Evolutionary conservation across 257 asterid genomes (phyloP), one percentile per base, ranked within the genome.

Genomic region (Henckelia pumila): DNA sequence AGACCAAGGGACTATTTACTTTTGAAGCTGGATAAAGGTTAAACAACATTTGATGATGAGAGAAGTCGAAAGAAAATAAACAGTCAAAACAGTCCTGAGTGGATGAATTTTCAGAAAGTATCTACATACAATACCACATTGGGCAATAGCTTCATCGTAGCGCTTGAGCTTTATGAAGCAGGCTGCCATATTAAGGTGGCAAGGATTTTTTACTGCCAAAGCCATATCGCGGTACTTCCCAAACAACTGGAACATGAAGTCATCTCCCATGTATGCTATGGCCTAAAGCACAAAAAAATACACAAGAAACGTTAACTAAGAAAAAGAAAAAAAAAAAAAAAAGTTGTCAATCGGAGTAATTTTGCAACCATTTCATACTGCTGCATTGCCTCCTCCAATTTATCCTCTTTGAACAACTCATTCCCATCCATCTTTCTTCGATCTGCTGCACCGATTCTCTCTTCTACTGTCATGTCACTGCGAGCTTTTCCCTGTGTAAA

Each of bases 401-500:
- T 90, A 70, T 88, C 97, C 66, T 88, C 99, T 77, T 85, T 86
- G 76, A 88, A 94, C 66, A 94, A 80, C 63, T 77, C 89, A 80
- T 89, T 94, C 40, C 97, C 99, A 64, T 90, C 92, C 96, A 91
- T 88, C 81, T 94, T 94, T 86, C 97, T 85, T 81, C 97, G 79
- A 73, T 94, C 97, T 6, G 99, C 97, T 24, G 95, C 78, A 66
- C 97, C 88, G 59, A 93, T 94, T 73, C 99, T 85, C 84, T 90
- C 99, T 85, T 94, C 99, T 29, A 88, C 97, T n/a, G 99, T 94
- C 97, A 94, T 91, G 85, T 94, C 97, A 61, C 95, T 71, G n/a
- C 93, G 95, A 60, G 95, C 80, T 80, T 91, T 94, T 47, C 99
- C 99, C 99, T 94, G 64, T 55, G 76, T 26, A 56, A 75, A 70